Evolutionary conservation across 306 rosid genomes (phyloP), one percentile per base, ranked within the genome.

Genomic region (Alnus glutinosa): DNA sequence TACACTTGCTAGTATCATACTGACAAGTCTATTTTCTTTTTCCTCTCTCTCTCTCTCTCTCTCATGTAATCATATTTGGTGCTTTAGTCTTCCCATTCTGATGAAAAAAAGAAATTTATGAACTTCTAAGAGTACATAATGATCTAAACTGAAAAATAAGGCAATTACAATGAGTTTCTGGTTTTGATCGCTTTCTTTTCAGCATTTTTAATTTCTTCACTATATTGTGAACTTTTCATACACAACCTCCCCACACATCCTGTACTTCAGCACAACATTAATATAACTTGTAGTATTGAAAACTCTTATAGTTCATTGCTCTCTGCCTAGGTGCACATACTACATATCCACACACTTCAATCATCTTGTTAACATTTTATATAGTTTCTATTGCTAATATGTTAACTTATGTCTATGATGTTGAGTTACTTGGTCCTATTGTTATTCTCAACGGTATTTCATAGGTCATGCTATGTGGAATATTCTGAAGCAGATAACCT

Each of bases 1-100:
- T 18, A 7, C 51, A 67, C 51, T 68, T 68, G 49, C 72, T 68
- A 80, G 37, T 85, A n/a, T 58, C 79, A 36, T 74, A 57, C 61
- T 73, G 50, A 52, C 51, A 76, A 78, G 54, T 47, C 64, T 70
- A 18, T 73, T 32, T 54, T 71, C 66, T 54, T 48, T 30, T 4
- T 55, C 14, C 57, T 71, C 66, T 54, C 55, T 30, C 23, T 55
- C 12, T 55, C 10, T 55, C 62, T 57, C 62, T 55, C 64, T 58
- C 64, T 58, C 23, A 3, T 23, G 5, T n/a, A 4, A 10, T 28
- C 34, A 5, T 28, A 59, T 59, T 28, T 16, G 58, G n/a, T 54
- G 58, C 58, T 18, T 15, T 54, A 16, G 58, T 54, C 58, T 54
- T 16, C 8, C 58, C 19, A 54, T 54, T 54, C 58, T 54, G 1